Base-by-base conservation (phyloP, 192 early-diverging fungal species). In the Coemansia sp. region DNA sequence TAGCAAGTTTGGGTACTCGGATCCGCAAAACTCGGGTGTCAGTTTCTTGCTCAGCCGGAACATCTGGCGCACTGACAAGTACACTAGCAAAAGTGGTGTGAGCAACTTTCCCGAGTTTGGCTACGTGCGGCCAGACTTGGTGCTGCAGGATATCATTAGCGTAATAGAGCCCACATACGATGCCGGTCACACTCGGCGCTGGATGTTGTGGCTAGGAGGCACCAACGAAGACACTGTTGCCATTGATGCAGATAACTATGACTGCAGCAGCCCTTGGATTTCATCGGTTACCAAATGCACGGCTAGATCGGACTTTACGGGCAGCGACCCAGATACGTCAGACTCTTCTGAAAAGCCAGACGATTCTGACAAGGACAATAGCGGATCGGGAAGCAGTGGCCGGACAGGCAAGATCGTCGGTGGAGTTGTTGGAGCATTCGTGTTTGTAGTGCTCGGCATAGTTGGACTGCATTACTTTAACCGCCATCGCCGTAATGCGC, bases 61-160 rank as follows among this genome's bases (percentile, higher is more conserved):
- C 10, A 66, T 79, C 48, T 79, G 68, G 67, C 76, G 76, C 61
- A 79, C 67, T 3, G 76, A 79, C 52, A 56, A 55, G 53, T 74
- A 70, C 56, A 64, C 61, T 2, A 74, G 57, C 60, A 53, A 43
- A 18, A 47, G 32, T 9, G 76, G 76, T 4, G 58, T 70, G 35
- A 70, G 57, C 56, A 79, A 74, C 32, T 79, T 74, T 45, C 61
- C 76, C 23, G 76, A 79, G 38, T 79, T 70, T 43, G 76, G 49
- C 4, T 72, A 73, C 56, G 76, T 66, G 22, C 67, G 76, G 0
- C 76, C 76, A 35, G 76, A 79, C 35, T 57, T 79, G 26, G 76
- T 74, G 9, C 57, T 79, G 8, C 76, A 71, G 67, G 76, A 79
- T 35, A 19, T 79, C 4, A 74, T 79, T 16, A 57, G 61, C 57